Evolutionary conservation across 1,284 basidiomycete species (phyloP).

Genomic region (Violaceomyces palustris): DNA sequence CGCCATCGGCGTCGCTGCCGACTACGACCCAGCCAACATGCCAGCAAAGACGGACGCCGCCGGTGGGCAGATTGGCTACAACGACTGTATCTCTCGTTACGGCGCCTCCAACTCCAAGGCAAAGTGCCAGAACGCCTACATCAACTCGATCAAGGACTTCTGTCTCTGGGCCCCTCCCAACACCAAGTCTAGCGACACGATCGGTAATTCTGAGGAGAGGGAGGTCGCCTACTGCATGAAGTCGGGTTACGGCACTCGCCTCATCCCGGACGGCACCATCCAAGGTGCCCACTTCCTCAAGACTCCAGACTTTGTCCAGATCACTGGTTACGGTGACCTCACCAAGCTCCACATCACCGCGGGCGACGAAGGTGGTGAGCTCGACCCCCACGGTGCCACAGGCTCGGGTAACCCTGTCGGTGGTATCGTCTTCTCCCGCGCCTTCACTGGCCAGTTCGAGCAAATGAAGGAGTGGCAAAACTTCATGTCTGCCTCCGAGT

Average conservation of each 20-base stretch:
- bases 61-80: conserved; percentile 46
- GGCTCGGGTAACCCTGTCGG: conserved; percentile 42
- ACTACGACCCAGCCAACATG: conserved; percentile 33
- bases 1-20: conserved; percentile 27
- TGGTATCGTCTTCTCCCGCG: conserved; percentile 42
- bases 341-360: conserved; percentile 50
- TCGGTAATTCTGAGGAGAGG: conserved; percentile 57
- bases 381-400: conserved; percentile 50
- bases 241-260: conserved; percentile 57
- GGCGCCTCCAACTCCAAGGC: conserved; percentile 35
- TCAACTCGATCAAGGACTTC: conserved; percentile 49
- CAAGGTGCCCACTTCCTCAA: conserved; percentile 66
- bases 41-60: conserved; percentile 39
- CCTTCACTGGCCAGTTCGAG: conserved; percentile 39
- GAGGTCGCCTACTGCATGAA: conserved; percentile 69
- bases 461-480: conserved; percentile 49
- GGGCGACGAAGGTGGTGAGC: conserved; percentile 53
- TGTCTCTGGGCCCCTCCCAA: conserved; percentile 45
- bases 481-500: conserved; percentile 47
- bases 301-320: conserved; percentile 66
- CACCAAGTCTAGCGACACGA: conserved; percentile 11
- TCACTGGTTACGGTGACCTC: conserved; percentile 59
- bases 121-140: conserved; percentile 49
- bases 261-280: conserved; percentile 73
- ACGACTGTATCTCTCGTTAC: conserved; percentile 42